These are phyloP conservation scores for Geotrichum aggregatum DNA, from an alignment of 1,139 yeast genomes.

Conservation along the genomic window DNA sequence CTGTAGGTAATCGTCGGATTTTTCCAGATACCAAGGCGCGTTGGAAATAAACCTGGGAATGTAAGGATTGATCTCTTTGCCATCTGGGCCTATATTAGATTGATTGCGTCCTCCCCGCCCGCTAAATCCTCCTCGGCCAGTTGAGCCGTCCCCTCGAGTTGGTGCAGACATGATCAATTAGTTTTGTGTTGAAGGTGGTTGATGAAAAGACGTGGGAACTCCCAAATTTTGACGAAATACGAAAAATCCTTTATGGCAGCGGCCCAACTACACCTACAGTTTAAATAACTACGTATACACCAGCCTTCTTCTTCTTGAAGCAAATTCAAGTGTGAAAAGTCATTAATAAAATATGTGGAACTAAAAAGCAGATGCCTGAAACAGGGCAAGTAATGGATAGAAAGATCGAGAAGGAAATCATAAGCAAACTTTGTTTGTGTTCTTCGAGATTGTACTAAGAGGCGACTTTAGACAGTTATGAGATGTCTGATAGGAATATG, in stretches of 20 bases:
- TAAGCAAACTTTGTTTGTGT: background rate
- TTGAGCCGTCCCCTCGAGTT: conserved; percentile 12
- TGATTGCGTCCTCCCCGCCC: conserved; percentile 5
- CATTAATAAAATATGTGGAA: conserved; percentile 15
- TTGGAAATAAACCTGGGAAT: conserved; percentile 44
- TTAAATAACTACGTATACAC: background rate
- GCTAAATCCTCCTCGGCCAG: conserved; percentile 11
- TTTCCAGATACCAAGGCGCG: conserved; percentile 50
- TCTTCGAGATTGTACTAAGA: background rate
- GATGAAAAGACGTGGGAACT: background rate
- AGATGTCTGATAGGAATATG: conserved; percentile 97
- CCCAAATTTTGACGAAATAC: background rate
- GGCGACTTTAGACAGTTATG: conserved; percentile 60
- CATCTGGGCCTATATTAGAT: conserved; percentile 36
- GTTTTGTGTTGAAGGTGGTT: background rate
- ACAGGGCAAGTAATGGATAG: conserved; percentile 1
- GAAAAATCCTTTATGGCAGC: background rate
- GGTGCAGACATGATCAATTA: conserved; percentile 14
- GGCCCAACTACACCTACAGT: background rate
- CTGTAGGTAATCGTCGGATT: conserved; percentile 42
- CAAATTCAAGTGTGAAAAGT: conserved; percentile 6
- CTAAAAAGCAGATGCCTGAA: conserved; percentile 1
- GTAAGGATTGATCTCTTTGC: conserved; percentile 39
- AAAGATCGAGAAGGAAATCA: background rate
- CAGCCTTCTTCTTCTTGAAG: conserved; percentile 1